Base-by-base conservation (phyloP, 23 red algal genomes). In the Gracilaria domingensis region DNA sequence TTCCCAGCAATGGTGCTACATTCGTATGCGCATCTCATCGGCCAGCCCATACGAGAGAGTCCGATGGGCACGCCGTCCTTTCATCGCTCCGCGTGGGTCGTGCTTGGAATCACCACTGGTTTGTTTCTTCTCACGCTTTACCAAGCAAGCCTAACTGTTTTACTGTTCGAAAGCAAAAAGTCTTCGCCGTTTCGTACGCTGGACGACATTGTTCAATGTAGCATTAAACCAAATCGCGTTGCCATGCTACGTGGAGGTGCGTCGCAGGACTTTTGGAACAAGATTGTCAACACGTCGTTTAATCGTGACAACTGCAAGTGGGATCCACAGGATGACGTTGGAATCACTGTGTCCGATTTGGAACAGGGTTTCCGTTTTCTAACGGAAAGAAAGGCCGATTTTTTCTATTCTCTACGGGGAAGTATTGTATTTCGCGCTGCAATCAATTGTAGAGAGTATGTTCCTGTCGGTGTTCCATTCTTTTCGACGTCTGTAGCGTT, bases 231-330 rank as follows among this genome's bases (percentile, higher is more conserved):
- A 18, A 8, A 54, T 36, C 64, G 84, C 24, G 67, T 87, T 36
- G 84, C 84, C 16, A 87, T 87, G 67, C 17, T 87, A 23, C 40
- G 47, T 25, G 84, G 84, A 17, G 84, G 84, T 0, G 84, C 84
- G 0, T 87, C 84, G 24, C 84, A 87, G 62, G 84, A 73, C 16
- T 87, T 87, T 87, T 87, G 84, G 84, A 73, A 87, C 69, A 75
- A 73, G 44, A 71, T 71, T 37, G 84, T 87, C 7, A 87, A 87
- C 69, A 87, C 65, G 20, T 20, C 64, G 40, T 20, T 53, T 2
- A 75, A 75, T 48, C 42, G 64, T 9, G 37, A 75, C 44, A 75
- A 75, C 25, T 87, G 84, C 29, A 54, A 75, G 6, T 87, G 84
- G 84, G 42, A 12, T 49, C 1, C 12, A 13, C 23, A 17, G 6